Conservation (phyloP, 225 moss, liverwort and hornwort species). For the Bryum argenteum region DNA sequence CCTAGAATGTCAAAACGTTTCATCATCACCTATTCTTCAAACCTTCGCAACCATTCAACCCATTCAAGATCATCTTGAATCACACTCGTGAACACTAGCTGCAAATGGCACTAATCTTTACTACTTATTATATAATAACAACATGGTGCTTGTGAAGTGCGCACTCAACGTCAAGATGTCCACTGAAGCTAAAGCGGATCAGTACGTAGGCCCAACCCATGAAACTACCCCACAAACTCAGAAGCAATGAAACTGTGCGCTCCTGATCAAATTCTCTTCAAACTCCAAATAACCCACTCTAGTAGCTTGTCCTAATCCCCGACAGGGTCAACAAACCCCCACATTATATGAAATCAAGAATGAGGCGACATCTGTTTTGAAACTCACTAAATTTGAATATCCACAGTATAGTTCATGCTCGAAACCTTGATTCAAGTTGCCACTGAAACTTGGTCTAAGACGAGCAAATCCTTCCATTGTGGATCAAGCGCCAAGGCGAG, state of each 20-base stretch:
- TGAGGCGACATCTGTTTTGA: slow-evolving; percentile 6
- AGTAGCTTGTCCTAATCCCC: no score
- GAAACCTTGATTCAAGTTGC: slow-evolving; percentile 16
- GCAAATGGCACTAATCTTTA: background rate
- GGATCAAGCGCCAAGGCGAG: slow-evolving; percentile 54
- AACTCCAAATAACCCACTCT: no score
- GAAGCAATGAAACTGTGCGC: no score
- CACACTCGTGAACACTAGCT: background rate
- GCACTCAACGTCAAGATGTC: background rate
- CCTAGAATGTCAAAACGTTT: no score
- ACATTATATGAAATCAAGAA: no score
- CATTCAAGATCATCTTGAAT: no score
- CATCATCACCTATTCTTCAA: no score
- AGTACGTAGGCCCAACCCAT: background rate
- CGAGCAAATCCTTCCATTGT: slow-evolving; percentile 8
- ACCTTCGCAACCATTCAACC: no score
- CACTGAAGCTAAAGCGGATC: slow-evolving; percentile 5
- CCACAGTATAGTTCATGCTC: slow-evolving; percentile 20
- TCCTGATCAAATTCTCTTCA: no score
- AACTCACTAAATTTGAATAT: slow-evolving; percentile 1
- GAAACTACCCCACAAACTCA: background rate
- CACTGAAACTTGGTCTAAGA: slow-evolving; percentile 1
- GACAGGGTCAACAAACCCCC: no score
- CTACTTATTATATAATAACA: background rate
- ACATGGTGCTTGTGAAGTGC: background rate